Conservation (phyloP, 2,329 filamentous ascomycete genomes). For the Pleomassaria siparia region DNA sequence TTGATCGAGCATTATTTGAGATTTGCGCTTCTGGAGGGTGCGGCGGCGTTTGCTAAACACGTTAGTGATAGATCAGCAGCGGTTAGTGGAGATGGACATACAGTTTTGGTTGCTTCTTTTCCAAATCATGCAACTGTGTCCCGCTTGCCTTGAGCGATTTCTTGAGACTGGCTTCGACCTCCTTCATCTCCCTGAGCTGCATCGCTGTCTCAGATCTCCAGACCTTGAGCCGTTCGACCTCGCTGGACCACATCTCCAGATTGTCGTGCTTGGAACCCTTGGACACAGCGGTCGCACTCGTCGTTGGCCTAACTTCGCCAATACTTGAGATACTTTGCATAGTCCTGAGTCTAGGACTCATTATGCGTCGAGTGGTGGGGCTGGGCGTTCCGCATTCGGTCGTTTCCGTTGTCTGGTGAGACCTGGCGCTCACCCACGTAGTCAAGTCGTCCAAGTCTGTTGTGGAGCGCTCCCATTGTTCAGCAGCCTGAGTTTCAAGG, state of each 20-base stretch:
- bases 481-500: slow-evolving; percentile 19
- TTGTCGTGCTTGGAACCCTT: slow-evolving; percentile 19
- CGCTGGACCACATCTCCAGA: slow-evolving; percentile 32
- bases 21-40: slow-evolving; percentile 17
- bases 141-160: slow-evolving; percentile 36
- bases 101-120: slow-evolving; percentile 14
- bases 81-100: neutral
- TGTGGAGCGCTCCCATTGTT: slow-evolving; percentile 22
- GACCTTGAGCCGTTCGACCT: slow-evolving; percentile 39
- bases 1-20: neutral
- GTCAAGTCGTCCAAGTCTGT: slow-evolving; percentile 9
- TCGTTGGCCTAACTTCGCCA: slow-evolving; percentile 19
- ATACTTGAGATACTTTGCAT: slow-evolving; percentile 13
- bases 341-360: slow-evolving; percentile 14
- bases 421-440: slow-evolving; percentile 3
- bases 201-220: slow-evolving; percentile 35
- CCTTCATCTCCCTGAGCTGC: slow-evolving; percentile 36
- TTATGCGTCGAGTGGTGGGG: slow-evolving; percentile 4
- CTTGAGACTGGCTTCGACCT: slow-evolving; percentile 30
- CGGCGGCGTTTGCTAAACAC: slow-evolving; percentile 15
- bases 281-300: slow-evolving; percentile 19
- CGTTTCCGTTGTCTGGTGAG: neutral
- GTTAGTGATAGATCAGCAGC: neutral
- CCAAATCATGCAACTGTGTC: slow-evolving; percentile 33
- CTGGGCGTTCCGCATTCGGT: neutral